A percentile compares a stretch with the other conserved stretches of the same genome.
These are phyloP conservation scores for Teratosphaeria gauchensis DNA, from an alignment of 2,329 filamentous ascomycete species.

Conservation along the genomic window DNA sequence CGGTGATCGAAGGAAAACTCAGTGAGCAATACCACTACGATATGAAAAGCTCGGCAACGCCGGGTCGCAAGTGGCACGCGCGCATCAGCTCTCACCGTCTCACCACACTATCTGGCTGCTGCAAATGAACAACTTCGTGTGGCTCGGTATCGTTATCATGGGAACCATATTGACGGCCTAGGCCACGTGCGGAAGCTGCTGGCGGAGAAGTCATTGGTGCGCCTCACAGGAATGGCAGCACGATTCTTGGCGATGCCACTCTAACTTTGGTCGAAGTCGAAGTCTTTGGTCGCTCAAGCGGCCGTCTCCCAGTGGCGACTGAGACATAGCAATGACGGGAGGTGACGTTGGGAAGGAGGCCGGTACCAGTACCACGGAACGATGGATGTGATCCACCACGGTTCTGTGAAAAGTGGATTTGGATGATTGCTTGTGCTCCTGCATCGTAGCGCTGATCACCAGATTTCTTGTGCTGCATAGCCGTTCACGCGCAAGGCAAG, in stretches of 20 bases:
- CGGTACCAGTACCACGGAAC: too few species aligned
- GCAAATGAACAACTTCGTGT: background rate
- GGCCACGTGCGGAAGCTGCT: background rate
- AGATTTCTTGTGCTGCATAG: too few species aligned
- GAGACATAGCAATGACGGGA: too few species aligned
- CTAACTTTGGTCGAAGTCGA: background rate
- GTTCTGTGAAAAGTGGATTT: too few species aligned
- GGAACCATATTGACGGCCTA: background rate
- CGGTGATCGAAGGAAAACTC: background rate
- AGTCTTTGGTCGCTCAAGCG: too few species aligned
- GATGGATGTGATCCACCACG: too few species aligned
- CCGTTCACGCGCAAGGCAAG: too few species aligned
- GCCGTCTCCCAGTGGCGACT: too few species aligned
- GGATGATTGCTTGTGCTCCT: too few species aligned
- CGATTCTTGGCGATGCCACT: background rate
- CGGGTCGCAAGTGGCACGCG: background rate
- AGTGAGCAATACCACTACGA: background rate
- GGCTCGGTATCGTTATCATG: background rate
- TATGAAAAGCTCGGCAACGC: background rate
- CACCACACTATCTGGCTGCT: background rate
- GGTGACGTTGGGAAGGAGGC: too few species aligned
- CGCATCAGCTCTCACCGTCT: background rate
- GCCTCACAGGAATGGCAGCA: too few species aligned
- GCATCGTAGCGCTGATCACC: too few species aligned
- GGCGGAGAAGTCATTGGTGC: background rate